Evolutionary conservation across 495 filamentous ascomycete species (phyloP), one percentile per base, ranked within the genome.

Genomic region (Podospora appendiculata): DNA sequence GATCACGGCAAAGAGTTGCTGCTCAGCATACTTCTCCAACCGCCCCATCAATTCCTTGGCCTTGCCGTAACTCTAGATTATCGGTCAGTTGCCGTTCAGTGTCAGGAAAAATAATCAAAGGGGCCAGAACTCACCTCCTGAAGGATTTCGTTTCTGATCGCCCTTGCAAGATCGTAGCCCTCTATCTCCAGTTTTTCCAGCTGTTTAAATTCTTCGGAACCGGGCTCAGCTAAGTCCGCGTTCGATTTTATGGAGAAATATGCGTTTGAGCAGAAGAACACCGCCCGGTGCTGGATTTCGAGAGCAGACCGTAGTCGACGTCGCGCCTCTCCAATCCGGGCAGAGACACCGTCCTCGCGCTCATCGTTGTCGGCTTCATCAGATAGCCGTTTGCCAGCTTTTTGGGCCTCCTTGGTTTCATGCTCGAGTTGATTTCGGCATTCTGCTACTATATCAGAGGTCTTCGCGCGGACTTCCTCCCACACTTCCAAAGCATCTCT

Each of bases 261-360:
- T 1, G 80, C 85, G 55, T 90, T 95, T 32, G 82, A 89, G 14
- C 83, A 81, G 64, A 94, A 96, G 65, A 95, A 97, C 0, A 80
- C 73, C 40, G 85, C 89, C 52, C 83, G 80, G 59, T 96, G 92
- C 55, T 91, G 79, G 39, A 95, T 62, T 63, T 94, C 88, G 4
- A 96, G 75, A 16, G 89, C 80, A 38, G 69, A 67, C 14, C 89
- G 79, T 2, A 97, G 74, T 41, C 79, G 79, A 41, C 84, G 82
- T 33, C 82, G 79, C 42, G 79, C 77, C n/a, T 79, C 73, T 25
- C 79, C 75, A 19, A 87, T 59, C 16, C 61, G 41, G 62, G 74
- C 56, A 8, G 60, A 41, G 19, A 61, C 48, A 7, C 25, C 33
- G 7, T 68, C 66, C 2, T 73, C 64, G 0, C 33, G 10, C 3